Conservation (phyloP, 495 filamentous ascomycete genomes). For the Penicillium fimorum region DNA sequence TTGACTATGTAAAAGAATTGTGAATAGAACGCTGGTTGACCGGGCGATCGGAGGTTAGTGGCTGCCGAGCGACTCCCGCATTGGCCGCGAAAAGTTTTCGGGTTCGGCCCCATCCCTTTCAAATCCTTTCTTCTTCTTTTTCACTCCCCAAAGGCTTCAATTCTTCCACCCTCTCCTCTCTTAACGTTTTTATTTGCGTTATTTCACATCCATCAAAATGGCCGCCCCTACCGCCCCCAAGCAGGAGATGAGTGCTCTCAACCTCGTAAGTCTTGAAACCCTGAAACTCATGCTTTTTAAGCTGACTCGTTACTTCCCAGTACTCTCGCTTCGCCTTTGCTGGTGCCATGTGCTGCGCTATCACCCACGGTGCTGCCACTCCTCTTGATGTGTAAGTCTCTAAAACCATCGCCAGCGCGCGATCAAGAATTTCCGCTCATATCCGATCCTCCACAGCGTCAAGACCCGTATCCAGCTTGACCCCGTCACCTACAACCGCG, state of each 20-base stretch:
- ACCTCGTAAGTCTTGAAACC: conserved; percentile 33
- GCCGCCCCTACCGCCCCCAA: conserved; percentile 42
- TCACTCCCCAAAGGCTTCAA: conserved; percentile 18
- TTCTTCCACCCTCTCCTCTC: conserved; percentile 22
- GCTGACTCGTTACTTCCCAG: conserved; percentile 45
- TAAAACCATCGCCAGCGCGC: background rate
- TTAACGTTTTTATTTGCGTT: conserved; percentile 20
- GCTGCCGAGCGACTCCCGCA: conserved; percentile 28
- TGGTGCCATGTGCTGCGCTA: conserved; percentile 73
- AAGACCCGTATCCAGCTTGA: conserved; percentile 95
- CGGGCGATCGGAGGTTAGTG: conserved; percentile 31
- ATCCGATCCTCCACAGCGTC: conserved; percentile 56
- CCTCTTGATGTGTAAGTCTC: conserved; percentile 92
- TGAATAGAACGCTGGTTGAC: conserved; percentile 23
- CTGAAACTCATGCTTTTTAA: conserved; percentile 39
- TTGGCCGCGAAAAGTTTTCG: conserved; percentile 44
- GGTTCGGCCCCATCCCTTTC: conserved; percentile 35
- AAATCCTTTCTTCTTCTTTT: conserved; percentile 29
- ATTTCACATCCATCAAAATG: conserved; percentile 36
- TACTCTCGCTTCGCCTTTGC: conserved; percentile 89
- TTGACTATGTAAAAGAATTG: background rate
- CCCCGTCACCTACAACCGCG: conserved; percentile 84
- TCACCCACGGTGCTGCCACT: conserved; percentile 90
- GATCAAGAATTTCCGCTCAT: background rate
- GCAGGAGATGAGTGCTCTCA: conserved; percentile 47